phyloP scores from a whole-genome alignment of 2,329 filamentous ascomycete genomes.

The Paramyrothecium roridum region DNA sequence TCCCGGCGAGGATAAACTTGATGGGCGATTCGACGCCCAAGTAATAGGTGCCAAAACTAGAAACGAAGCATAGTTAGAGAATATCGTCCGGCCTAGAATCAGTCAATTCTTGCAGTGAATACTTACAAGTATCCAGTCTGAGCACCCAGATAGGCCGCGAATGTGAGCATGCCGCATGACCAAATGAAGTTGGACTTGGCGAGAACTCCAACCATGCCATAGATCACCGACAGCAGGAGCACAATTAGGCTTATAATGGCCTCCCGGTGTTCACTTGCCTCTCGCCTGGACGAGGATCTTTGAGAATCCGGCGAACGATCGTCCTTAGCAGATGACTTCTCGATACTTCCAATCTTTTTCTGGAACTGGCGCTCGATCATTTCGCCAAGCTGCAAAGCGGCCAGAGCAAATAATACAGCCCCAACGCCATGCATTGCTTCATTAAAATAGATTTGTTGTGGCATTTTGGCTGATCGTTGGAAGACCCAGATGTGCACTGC shows the following conservation, averaged over 20 bases:
- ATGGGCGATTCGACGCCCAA: background rate
- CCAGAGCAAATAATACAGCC: conserved; percentile 2
- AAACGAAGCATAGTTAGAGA: background rate
- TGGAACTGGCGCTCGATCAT: too few relatives aligned
- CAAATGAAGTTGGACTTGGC: conserved; percentile 2
- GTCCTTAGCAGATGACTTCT: too few relatives aligned
- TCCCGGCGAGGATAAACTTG: background rate
- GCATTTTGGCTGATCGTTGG: background rate
- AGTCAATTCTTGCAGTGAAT: too few relatives aligned
- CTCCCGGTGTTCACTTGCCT: background rate
- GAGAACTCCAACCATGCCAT: background rate
- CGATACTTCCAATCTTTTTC: too few relatives aligned
- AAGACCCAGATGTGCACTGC: background rate
- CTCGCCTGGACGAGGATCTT: background rate
- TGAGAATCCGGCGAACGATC: too few relatives aligned
- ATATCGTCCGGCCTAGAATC: background rate
- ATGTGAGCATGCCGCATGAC: conserved; percentile 2
- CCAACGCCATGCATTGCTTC: conserved; percentile 2
- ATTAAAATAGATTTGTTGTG: conserved; percentile 2
- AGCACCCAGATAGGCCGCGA: background rate
- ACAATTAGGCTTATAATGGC: background rate
- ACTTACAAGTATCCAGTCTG: conserved; percentile 3
- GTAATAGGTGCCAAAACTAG: background rate
- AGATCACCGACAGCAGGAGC: background rate
- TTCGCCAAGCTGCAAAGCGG: conserved; percentile 1